Evolutionary conservation across 139 green algal genomes (phyloP).

Genomic region (Zygnema cylindricum): DNA sequence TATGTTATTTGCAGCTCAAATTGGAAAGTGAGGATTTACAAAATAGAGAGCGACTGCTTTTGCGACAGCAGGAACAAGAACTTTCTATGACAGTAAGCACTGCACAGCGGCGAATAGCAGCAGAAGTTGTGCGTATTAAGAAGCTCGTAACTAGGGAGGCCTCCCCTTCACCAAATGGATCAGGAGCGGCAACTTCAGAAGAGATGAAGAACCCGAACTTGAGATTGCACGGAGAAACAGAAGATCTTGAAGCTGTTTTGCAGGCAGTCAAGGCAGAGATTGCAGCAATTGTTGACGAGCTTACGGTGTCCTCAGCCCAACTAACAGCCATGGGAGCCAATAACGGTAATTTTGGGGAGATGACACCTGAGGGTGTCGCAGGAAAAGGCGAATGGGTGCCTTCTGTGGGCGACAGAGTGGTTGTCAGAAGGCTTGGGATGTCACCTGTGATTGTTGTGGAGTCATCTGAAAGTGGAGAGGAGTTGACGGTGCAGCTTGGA

Average conservation of each 20-base stretch:
- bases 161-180: background rate
- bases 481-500: slow-evolving; percentile 45
- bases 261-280: background rate
- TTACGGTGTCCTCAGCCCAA: background rate
- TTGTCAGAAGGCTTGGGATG: slow-evolving; percentile 31
- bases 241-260: background rate
- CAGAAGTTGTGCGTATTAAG: background rate
- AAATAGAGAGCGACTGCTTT: background rate
- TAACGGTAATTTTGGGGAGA: background rate
- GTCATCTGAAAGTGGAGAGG: slow-evolving; percentile 9
- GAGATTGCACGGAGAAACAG: background rate
- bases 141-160: background rate
- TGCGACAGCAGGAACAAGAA: background rate
- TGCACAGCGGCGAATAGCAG: slow-evolving; percentile 8
- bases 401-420: slow-evolving; percentile 16
- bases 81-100: background rate
- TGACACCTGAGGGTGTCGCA: too few species aligned
- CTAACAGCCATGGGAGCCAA: slow-evolving; percentile 20
- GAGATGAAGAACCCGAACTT: background rate
- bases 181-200: background rate
- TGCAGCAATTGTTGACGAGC: background rate
- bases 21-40: background rate
- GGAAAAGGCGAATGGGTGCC: slow-evolving; percentile 15
- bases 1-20: too few species aligned
- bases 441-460: slow-evolving; percentile 38